Conservation (phyloP, 805 yeast species). For the Candida coquimbonensis region DNA sequence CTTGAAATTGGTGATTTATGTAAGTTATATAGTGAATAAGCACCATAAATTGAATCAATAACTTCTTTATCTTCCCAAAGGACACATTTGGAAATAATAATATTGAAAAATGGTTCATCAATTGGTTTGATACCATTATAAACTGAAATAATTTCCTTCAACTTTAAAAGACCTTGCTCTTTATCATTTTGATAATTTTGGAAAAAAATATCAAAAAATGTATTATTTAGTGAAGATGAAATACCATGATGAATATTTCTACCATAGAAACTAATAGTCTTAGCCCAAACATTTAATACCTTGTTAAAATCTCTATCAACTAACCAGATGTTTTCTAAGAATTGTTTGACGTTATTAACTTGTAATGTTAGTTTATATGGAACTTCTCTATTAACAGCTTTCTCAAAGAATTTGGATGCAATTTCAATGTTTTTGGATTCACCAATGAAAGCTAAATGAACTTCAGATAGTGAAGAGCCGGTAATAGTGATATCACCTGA, state of each 20-base stretch:
- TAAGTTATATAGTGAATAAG: constrained; percentile 51
- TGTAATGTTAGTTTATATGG: constrained; percentile 69
- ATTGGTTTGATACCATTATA: constrained; percentile 52
- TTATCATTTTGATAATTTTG: constrained; percentile 41
- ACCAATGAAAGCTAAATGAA: constrained; percentile 75
- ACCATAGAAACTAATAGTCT: constrained; percentile 53
- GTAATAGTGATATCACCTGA: constrained; percentile 36
- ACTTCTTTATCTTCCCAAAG: constrained; percentile 64
- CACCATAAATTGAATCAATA: constrained; percentile 53
- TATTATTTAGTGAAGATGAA: constrained; percentile 63
- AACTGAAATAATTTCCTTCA: constrained; percentile 48
- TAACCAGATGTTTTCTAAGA: constrained; percentile 53
- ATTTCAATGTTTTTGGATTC: constrained; percentile 64
- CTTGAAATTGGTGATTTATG: constrained; percentile 61
- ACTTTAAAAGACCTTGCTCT: constrained; percentile 47
- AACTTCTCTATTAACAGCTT: constrained; percentile 60
- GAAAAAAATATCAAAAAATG: constrained; percentile 65
- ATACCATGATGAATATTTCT: constrained; percentile 57
- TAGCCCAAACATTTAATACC: constrained; percentile 56
- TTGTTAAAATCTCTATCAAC: constrained; percentile 50
- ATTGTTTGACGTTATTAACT: constrained; percentile 64
- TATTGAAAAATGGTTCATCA: constrained; percentile 80
- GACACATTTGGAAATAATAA: constrained; percentile 58
- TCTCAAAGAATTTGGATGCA: constrained; percentile 68
- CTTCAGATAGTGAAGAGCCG: constrained; percentile 55